Base-by-base conservation (phyloP, 129 eudicot genomes). In the Artemisia tridentata region DNA sequence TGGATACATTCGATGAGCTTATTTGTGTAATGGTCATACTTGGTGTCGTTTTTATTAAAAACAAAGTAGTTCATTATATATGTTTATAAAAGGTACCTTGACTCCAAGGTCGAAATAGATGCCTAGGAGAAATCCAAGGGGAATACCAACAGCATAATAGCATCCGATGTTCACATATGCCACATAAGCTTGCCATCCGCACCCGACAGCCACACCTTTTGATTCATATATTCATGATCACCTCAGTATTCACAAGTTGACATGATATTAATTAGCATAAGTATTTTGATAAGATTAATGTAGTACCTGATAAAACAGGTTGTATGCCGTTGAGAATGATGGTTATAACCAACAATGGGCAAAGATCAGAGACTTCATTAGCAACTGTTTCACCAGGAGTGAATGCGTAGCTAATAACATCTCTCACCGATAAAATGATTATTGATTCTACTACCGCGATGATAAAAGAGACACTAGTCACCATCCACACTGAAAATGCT, bases 151-250 rank as follows among this genome's bases (percentile, higher is more conserved):
- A 4, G 80, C 61, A 65, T 92, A 92, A 72, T 89, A 92, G 58
- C 98, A 92, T 46, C 95, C 96, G 3, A 92, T 88, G 31, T 92
- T 92, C 46, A 92, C 97, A 41, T 93, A 93, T 0, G 98, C 98
- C 27, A 93, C 96, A 69, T 87, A 93, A 51, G 96, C 80, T 82
- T 93, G 98, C 98, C 98, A 93, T 69, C 96, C 97, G 21, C 97
- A 89, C 14, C 98, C 98, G 25, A 92, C 98, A 8, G 98, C 96
- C 69, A 88, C 95, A 9, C 90, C 95, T 29, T 84, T 62, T 72
- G 51, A 50, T 52, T 20, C 12, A 54, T 20, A 3, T 16, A 29
- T 29, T 29, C 34, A 29, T 23, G 25, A 18, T 52, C 64, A 52
- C 17, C 46, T 51, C 56, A 52, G 25, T 31, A 34, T 34, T 4